Evolutionary conservation across 495 filamentous ascomycete species (phyloP).

Genomic region (Penicillium chermesinum): DNA sequence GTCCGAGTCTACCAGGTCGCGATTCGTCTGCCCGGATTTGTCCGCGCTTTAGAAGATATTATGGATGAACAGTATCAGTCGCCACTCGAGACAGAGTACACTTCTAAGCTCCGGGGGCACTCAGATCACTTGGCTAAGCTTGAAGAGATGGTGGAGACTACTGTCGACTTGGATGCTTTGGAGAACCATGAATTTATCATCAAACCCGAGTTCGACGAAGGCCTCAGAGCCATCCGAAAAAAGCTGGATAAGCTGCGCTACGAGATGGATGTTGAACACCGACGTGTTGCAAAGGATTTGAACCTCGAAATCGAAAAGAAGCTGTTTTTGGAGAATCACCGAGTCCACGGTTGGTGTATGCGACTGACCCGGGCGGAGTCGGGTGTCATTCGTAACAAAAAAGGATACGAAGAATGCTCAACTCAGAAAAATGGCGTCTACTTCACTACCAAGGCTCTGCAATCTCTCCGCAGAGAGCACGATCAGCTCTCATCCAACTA

Average conservation of each 20-base stretch:
- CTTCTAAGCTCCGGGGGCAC: constrained; percentile 68
- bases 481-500: constrained; percentile 95
- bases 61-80: constrained; percentile 95
- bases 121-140: constrained; percentile 78
- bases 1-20: constrained; percentile 92
- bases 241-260: constrained; percentile 79
- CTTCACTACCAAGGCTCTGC: constrained; percentile 87
- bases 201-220: constrained; percentile 96
- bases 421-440: constrained; percentile 99
- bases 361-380: constrained; percentile 88
- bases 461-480: constrained; percentile 78
- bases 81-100: constrained; percentile 83
- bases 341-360: constrained; percentile 95
- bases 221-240: constrained; percentile 79
- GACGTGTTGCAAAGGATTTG: constrained; percentile 71
- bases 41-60: constrained; percentile 80
- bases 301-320: constrained; percentile 95
- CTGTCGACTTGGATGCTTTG: constrained; percentile 90
- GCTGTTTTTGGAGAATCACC: constrained; percentile 95
- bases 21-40: constrained; percentile 84
- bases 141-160: constrained; percentile 98
- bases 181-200: constrained; percentile 98
- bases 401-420: constrained; percentile 86
- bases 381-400: constrained; percentile 86
- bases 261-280: constrained; percentile 82